Evolutionary conservation across 192 early-diverging fungal genomes (phyloP), one percentile per base, ranked within the genome.

Genomic region (Dissophora ornata): DNA sequence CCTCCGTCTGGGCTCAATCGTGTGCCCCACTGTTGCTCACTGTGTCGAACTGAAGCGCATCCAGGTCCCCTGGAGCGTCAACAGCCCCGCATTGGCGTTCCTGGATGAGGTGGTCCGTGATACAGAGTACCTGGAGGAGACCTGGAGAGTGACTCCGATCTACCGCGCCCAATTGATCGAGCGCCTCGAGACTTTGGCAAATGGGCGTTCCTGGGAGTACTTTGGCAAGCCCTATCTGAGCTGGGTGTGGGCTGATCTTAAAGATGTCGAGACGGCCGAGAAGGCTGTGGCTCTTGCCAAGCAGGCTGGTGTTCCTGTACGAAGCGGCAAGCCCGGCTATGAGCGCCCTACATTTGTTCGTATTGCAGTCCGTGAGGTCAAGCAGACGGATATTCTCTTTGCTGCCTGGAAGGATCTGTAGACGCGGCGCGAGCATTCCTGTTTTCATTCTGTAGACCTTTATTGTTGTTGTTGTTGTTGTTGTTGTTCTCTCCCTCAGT

Each of bases 1-100:
- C 26, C 84, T 96, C 61, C 91, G 95, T 46, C 80, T 95, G 19
- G 95, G 95, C 21, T 95, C 94, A 0, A 89, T 96, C 24, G 89
- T 96, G 15, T 94, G 94, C 71, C 94, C 95, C 9, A 94, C 95
- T 8, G 86, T 66, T 11, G 79, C 65, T 2, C 94, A 95, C 61
- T 90, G 89, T 79, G 82, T 85, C 7, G 87, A 83, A 5, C 81
- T 96, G 54, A 91, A 91, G 74, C 90, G 89, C 78, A 81, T 91
- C 11, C 93, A 94, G 80, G 94, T 96, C 5, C 95, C 95, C 0
- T 96, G 95, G 95, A 91, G 89, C n/a, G 95, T 96, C 69, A 96
- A 96, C 79, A 82, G 86, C n/a, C 89, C 91, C 40, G 95, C 95
- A 10, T 68, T 96, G 69, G 91, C 89, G 7, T 96, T 96, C 78